A percentile compares a stretch with the other conserved stretches of the same genome.
These are phyloP conservation scores for Tulasnella sp. DNA, from an alignment of 768 basidiomycete genomes.

Conservation along the genomic window DNA sequence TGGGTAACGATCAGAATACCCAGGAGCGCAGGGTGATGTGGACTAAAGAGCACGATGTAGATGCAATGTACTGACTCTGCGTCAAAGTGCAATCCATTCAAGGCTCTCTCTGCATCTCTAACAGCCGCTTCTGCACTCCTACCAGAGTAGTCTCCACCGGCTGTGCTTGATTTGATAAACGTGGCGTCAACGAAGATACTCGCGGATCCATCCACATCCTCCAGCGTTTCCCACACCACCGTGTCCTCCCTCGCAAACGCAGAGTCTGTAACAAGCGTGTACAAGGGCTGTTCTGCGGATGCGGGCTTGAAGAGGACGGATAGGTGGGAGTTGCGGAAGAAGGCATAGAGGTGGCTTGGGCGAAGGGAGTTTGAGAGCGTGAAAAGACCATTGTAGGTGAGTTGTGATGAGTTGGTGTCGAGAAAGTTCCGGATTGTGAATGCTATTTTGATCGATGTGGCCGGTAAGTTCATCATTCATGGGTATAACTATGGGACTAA, in stretches of 20 bases:
- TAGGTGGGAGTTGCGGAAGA: conserved; percentile 85
- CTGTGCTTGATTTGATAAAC: conserved; percentile 51
- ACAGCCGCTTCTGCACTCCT: conserved; percentile 53
- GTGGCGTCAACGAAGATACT: conserved; percentile 68
- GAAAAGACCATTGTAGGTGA: conserved; percentile 83
- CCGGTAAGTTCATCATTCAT: neutral
- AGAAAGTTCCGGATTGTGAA: conserved; percentile 57
- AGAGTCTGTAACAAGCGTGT: conserved; percentile 77
- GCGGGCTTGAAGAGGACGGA: conserved; percentile 68
- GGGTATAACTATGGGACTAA: conserved; percentile 20
- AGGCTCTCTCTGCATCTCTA: conserved; percentile 36
- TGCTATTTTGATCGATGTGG: conserved; percentile 34
- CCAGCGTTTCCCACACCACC: conserved; percentile 84
- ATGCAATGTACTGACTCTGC: neutral
- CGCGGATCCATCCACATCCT: conserved; percentile 73
- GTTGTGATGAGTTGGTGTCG: conserved; percentile 59
- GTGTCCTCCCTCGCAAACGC: conserved; percentile 65
- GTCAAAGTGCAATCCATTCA: conserved; percentile 6
- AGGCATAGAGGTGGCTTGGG: conserved; percentile 54
- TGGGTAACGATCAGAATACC: too few species aligned
- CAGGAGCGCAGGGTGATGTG: too few species aligned
- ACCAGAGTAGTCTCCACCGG: conserved; percentile 73
- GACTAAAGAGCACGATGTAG: neutral
- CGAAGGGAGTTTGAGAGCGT: conserved; percentile 44
- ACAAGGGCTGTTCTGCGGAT: conserved; percentile 33